Evolutionary conservation across 257 asterid species (phyloP).

Genomic region (Ajuga chamaepitys): DNA sequence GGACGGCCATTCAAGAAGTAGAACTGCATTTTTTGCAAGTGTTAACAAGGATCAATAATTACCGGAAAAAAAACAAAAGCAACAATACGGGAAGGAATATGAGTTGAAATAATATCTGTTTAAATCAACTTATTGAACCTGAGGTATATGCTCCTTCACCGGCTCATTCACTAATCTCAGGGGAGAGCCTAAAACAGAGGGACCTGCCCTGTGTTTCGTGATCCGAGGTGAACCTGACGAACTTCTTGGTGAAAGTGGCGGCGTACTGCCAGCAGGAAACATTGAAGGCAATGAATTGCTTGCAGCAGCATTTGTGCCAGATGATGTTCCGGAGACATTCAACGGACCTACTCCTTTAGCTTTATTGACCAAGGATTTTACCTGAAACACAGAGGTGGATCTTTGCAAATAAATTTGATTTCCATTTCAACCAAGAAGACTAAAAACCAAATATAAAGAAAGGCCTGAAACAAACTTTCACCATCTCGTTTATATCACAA

Average conservation of each 20-base stretch:
- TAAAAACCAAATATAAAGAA: not conserved
- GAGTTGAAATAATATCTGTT: not conserved
- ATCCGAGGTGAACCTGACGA: constrained; percentile 93
- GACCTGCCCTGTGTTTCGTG: constrained; percentile 80
- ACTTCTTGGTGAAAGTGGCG: constrained; percentile 99
- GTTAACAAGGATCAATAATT: constrained; percentile 10
- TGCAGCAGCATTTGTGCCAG: constrained; percentile 53
- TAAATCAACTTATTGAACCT: constrained; percentile 42
- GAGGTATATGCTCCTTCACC: constrained; percentile 88
- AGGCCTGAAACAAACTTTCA: constrained; percentile 11
- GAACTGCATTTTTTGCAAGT: constrained; percentile 58
- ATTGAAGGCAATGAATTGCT: constrained; percentile 84
- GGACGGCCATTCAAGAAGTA: constrained; percentile 92
- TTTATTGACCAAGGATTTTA: constrained; percentile 73
- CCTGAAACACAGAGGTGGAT: constrained; percentile 36
- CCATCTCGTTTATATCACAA: not conserved
- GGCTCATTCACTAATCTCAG: constrained; percentile 83
- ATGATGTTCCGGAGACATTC: constrained; percentile 57
- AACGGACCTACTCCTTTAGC: constrained; percentile 79
- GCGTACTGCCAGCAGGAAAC: constrained; percentile 99
- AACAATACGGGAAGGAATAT: not conserved
- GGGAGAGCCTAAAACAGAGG: constrained; percentile 77
- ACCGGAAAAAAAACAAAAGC: not conserved
- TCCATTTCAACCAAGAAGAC: not conserved
- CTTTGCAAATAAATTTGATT: constrained; percentile 1